Conservation (phyloP, 495 filamentous ascomycete species). For the Aspergillus olivimuriae region DNA sequence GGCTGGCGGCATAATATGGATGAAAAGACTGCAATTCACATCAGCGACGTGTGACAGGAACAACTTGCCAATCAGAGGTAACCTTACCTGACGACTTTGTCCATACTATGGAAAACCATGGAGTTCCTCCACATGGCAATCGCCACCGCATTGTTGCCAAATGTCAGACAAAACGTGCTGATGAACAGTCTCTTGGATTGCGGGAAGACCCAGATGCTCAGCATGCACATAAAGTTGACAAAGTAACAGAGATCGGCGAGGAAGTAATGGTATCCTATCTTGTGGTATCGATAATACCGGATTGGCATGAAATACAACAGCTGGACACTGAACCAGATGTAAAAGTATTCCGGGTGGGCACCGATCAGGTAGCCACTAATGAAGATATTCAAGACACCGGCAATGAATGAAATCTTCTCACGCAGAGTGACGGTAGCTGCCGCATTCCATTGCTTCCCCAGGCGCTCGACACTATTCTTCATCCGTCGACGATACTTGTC, state of each 20-base stretch:
- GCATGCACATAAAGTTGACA: conserved; percentile 79
- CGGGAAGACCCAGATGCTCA: conserved; percentile 87
- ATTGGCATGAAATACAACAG: conserved; percentile 94
- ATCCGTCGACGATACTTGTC: conserved; percentile 85
- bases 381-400: conserved; percentile 93
- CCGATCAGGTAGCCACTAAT: conserved; percentile 92
- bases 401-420: conserved; percentile 95
- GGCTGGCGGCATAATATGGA: conserved; percentile 97
- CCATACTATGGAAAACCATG: conserved; percentile 93
- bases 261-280: conserved; percentile 93
- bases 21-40: conserved; percentile 63
- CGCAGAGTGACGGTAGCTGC: conserved; percentile 78
- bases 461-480: conserved; percentile 77
- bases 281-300: conserved; percentile 83
- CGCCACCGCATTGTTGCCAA: conserved; percentile 93
- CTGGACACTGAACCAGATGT: conserved; percentile 84
- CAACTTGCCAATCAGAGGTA: background rate
- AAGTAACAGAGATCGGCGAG: conserved; percentile 97
- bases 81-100: conserved; percentile 79
- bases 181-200: conserved; percentile 88
- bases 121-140: conserved; percentile 99
- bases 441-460: conserved; percentile 81
- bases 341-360: conserved; percentile 77
- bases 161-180: conserved; percentile 84
- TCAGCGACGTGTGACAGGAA: conserved; percentile 4